phyloP scores from a whole-genome alignment of 495 filamentous ascomycete species.

The Daldinia caldariorum region DNA sequence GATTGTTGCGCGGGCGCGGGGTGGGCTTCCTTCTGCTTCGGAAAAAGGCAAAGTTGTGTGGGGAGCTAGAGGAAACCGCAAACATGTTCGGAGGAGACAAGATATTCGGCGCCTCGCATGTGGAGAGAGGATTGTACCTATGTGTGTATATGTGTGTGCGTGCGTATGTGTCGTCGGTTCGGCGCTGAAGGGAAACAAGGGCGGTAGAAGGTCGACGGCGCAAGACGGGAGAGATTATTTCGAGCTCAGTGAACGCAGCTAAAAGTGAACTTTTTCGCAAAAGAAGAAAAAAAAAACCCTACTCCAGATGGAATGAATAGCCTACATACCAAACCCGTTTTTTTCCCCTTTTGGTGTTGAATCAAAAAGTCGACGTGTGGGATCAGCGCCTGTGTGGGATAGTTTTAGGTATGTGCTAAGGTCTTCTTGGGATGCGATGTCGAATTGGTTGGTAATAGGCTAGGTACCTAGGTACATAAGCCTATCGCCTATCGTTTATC shows the following conservation, averaged over 20 bases:
- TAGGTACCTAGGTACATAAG: no score
- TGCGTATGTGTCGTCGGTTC: background rate
- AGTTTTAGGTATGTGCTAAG: background rate
- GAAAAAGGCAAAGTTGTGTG: constrained; percentile 43
- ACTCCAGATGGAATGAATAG: background rate
- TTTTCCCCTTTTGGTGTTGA: background rate
- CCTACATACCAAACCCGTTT: background rate
- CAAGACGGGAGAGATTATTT: background rate
- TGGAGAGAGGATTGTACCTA: constrained; percentile 7
- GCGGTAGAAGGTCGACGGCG: background rate
- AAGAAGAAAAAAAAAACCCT: background rate
- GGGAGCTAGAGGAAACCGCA: constrained; percentile 46
- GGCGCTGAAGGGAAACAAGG: background rate
- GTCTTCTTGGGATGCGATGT: constrained; percentile 11
- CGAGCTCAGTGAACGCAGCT: background rate
- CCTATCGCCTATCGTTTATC: constrained; percentile 17
- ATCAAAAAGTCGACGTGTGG: constrained; percentile 2
- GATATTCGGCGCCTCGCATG: constrained; percentile 46
- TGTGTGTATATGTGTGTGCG: no score
- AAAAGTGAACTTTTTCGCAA: background rate
- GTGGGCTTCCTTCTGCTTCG: constrained; percentile 48
- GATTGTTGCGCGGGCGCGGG: constrained; percentile 13
- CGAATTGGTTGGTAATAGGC: constrained; percentile 38
- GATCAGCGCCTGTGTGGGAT: background rate
- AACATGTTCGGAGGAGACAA: constrained; percentile 50